Base-by-base conservation (phyloP, 2,329 filamentous ascomycete genomes). In the Fonsecaea erecta region DNA sequence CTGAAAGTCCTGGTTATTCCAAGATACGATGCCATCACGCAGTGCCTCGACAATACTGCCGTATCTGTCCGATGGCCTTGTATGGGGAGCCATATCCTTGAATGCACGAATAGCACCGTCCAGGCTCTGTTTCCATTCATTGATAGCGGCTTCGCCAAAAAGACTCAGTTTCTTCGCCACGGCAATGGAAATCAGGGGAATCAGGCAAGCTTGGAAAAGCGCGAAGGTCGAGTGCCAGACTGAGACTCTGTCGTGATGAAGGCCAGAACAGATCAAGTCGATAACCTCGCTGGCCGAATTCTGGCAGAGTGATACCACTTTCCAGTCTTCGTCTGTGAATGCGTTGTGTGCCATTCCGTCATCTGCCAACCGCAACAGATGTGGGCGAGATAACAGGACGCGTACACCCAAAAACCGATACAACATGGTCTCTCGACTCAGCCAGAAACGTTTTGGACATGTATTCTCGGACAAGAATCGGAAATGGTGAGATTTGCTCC, bases 241-340 rank as follows among this genome's bases (percentile, higher is more conserved):
- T 14, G 58, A 60, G 24, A 52, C 32, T 43, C 58, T 52, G n/a
- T 46, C 51, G 51, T 48, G 58, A n/a, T 18, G 32, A 24, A 28
- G 51, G 46, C 18, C 26, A 26, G 58, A 30, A 32, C 30, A 26
- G 24, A 60, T 52, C 18, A 16, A 12, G 35, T 60, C 35, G 46
- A 60, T 43, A 35, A 60, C 18, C 12, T 52, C 51, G 4, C 40
- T 48, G 7, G 58, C 58, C 3, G 58, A 35, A 37, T 37, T 21
- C 6, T 35, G 58, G 26, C 58, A 60, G 30, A 60, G 40, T 2
- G 58, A 60, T 18, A 60, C 58, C 12, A 60, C 58, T 2, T 24
- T 43, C 58, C 58, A 60, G 51, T 60, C 58, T 8, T 60, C 58
- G 58, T 53, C 21, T 40, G 55, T 58, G 37, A 58, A 58, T 30